These are phyloP conservation scores for Chlamydomonas reinhardtii DNA, from an alignment of 163 green algal species.

Conservation along the genomic window DNA sequence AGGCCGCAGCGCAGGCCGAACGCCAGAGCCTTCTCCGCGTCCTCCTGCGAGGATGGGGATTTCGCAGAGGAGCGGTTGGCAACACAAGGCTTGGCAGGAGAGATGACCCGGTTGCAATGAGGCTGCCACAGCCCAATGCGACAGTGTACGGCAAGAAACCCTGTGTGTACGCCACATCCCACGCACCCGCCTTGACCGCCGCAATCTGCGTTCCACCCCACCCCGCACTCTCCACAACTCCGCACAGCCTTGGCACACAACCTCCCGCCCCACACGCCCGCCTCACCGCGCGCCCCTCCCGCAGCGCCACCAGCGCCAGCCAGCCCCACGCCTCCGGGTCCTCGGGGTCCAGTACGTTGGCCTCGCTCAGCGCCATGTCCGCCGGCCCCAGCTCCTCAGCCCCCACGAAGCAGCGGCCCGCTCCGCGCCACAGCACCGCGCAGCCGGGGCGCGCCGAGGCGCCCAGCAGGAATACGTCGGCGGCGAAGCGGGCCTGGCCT, in stretches of 20 bases:
- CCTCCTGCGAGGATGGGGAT: neutral
- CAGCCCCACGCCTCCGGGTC: constrained; percentile 25
- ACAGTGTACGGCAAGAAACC: no score
- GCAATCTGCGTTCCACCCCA: no score
- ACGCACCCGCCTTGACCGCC: no score
- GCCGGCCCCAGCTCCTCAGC: constrained; percentile 11
- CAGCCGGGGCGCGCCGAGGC: neutral
- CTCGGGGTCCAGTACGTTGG: constrained; percentile 49
- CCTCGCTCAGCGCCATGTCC: constrained; percentile 46
- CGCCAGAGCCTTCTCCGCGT: constrained; percentile 21
- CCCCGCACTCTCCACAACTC: no score
- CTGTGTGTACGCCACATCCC: no score
- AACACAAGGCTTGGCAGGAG: no score
- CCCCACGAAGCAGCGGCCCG: neutral
- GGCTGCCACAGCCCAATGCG: no score
- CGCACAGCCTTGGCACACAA: no score
- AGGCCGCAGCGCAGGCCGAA: constrained; percentile 20
- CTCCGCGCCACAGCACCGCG: constrained; percentile 36
- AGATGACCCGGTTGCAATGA: no score
- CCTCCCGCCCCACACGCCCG: no score
- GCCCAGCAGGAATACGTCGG: constrained; percentile 36
- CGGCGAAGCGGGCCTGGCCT: constrained; percentile 13
- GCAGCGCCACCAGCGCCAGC: constrained; percentile 43
- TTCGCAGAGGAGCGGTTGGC: no score
- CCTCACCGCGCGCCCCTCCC: constrained; percentile 25